Percentiles rank a stretch among this genome's conserved stretches.
Conservation (phyloP, 129 eudicot species). For the Scalesia atractyloides region DNA sequence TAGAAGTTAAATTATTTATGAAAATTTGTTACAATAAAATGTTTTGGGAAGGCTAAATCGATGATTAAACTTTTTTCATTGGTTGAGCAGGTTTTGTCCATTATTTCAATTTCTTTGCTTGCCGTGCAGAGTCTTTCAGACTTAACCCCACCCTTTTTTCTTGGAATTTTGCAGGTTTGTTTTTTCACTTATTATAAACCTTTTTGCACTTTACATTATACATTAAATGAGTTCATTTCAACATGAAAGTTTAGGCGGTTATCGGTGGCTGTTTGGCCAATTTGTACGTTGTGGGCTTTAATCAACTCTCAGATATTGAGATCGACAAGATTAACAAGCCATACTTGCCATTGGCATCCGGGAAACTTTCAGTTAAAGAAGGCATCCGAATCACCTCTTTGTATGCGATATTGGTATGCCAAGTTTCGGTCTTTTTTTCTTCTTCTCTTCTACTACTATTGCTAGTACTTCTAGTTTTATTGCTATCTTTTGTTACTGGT, state of each 20-base stretch:
- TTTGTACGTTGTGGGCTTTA: constrained; percentile 29
- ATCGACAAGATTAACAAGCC: constrained; percentile 40
- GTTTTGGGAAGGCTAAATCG: too few relatives aligned
- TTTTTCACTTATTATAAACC: neutral
- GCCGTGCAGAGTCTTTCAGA: constrained; percentile 25
- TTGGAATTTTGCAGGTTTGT: constrained; percentile 29
- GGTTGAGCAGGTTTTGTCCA: constrained; percentile 26
- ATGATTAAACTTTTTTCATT: neutral
- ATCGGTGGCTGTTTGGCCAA: constrained; percentile 34
- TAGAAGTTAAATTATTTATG: too few relatives aligned
- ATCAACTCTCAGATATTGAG: constrained; percentile 36
- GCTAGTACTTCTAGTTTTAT: too few relatives aligned
- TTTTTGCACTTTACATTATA: too few relatives aligned
- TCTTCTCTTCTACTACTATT: too few relatives aligned
- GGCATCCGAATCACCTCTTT: constrained; percentile 32
- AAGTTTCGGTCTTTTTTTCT: too few relatives aligned
- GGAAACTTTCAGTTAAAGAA: constrained; percentile 28
- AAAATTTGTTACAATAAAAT: too few relatives aligned
- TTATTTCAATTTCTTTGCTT: constrained; percentile 33
- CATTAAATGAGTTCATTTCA: neutral
- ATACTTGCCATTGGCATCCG: constrained; percentile 35
- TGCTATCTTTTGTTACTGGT: too few relatives aligned
- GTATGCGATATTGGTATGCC: constrained; percentile 33
- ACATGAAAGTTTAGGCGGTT: constrained; percentile 21
- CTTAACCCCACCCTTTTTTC: constrained; percentile 28